Percentiles rank a stretch among this genome's conserved stretches.
These are phyloP conservation scores for Gymnopilus dilepis DNA, from an alignment of 768 basidiomycete species.

Conservation along the genomic window DNA sequence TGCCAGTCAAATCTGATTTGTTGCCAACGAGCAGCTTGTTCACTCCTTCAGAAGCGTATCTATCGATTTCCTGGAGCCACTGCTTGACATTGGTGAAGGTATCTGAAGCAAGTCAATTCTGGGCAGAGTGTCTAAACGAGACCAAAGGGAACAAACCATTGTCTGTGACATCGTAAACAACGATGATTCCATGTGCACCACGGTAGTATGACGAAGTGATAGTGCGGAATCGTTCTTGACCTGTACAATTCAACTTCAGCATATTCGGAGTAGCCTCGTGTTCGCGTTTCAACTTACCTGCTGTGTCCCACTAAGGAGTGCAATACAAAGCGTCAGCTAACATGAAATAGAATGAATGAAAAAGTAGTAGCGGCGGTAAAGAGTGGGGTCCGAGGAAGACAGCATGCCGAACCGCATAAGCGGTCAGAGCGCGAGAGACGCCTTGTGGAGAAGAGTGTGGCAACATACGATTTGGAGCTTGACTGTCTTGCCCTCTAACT, in stretches of 20 bases:
- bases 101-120: slow-evolving; percentile 51
- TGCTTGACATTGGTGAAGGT: slow-evolving; percentile 96
- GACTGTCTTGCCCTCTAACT: slow-evolving; percentile 97
- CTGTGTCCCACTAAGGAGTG: slow-evolving; percentile 89
- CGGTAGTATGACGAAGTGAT: slow-evolving; percentile 99
- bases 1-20: slow-evolving; percentile 97
- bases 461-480: slow-evolving; percentile 95
- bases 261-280: not conserved
- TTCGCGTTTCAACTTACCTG: slow-evolving; percentile 57
- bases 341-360: not conserved
- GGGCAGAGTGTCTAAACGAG: slow-evolving; percentile 3
- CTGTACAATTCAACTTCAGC: slow-evolving; percentile 39
- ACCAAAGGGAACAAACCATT: slow-evolving; percentile 57
- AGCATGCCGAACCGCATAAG: not conserved
- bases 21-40: slow-evolving; percentile 99
- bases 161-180: slow-evolving; percentile 98
- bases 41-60: slow-evolving; percentile 97
- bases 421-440: not conserved
- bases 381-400: not conserved
- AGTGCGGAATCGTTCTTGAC: slow-evolving; percentile 98
- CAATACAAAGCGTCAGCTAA: slow-evolving; percentile 33
- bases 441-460: slow-evolving; percentile 11
- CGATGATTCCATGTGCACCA: slow-evolving; percentile 97
- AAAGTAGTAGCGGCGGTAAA: not conserved
- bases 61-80: slow-evolving; percentile 92